Base-by-base conservation (phyloP, 768 basidiomycete genomes). In the Leucogyrophana mollusca region DNA sequence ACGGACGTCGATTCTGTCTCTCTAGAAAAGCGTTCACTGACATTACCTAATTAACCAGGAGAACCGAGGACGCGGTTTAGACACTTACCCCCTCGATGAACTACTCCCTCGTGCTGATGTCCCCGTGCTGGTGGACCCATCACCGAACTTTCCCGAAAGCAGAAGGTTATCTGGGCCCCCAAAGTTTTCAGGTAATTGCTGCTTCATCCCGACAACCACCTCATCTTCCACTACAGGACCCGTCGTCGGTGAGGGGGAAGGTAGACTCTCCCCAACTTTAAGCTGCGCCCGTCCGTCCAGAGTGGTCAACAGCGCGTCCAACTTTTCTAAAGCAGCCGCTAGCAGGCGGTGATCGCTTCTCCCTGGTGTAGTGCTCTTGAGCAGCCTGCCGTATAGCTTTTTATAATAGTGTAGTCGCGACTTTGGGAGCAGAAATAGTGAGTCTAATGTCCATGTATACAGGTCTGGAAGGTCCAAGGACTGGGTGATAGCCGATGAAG, bases 321-420 rank as follows among this genome's bases (percentile, higher is more conserved):
- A 71, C 54, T 84, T 86, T 47, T 90, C 87, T 50, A 93, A 73
- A 3, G 94, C 94, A 4, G 80, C 79, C 5, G 86, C 70, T 17
- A 98, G 76, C 18, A 96, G 69, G 24, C 76, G 79, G 62, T 98
- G 87, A 62, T 98, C 95, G 53, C 85, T 90, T 57, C 85, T 75
- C 14, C 94, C 93, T 4, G 90, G 85, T 21, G 82, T 79, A 2
- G 93, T 94, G 58, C 87, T 90, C 67, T 88, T 91, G 39, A 97
- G 70, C 36, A 98, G 70, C 40, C 87, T 81, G 41, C 79, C 76
- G 61, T 98, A 98, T 1, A 98, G 74, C 62, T 88, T 94, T 59
- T 82, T 84, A 72, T 97, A 98, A 66, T 99, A 98, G 56, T 83
- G 83, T 46, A 99, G 69, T 34, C 96, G 82, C 11, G 73, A 73